These are phyloP conservation scores for Thermomyces lanuginosus DNA, from an alignment of 2,329 filamentous ascomycete genomes.

Conservation along the genomic window DNA sequence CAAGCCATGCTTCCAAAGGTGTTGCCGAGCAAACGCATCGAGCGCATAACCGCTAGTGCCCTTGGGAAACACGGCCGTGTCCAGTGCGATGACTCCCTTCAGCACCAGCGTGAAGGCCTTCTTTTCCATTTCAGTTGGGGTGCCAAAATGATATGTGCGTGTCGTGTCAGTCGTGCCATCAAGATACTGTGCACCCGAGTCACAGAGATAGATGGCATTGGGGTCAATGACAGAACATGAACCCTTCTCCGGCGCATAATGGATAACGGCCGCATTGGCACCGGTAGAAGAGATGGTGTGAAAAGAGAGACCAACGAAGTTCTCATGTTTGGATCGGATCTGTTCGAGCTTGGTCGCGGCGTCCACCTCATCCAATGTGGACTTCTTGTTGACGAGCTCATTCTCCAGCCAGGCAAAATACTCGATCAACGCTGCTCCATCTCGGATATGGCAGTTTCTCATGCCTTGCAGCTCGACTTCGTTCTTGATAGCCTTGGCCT, in stretches of 20 bases:
- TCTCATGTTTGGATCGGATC: constrained; percentile 41
- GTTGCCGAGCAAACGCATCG: constrained; percentile 74
- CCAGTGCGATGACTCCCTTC: constrained; percentile 83
- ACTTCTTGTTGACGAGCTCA: constrained; percentile 58
- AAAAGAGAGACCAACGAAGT: constrained; percentile 84
- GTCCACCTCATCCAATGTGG: constrained; percentile 66
- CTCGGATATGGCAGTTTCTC: constrained; percentile 82
- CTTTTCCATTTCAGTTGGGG: constrained; percentile 65
- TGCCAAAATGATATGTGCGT: constrained; percentile 78
- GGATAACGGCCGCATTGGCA: constrained; percentile 82
- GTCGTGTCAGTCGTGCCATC: constrained; percentile 96
- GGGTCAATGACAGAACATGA: constrained; percentile 73
- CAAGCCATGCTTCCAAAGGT: constrained; percentile 80
- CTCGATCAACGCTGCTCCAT: constrained; percentile 76
- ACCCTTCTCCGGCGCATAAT: constrained; percentile 78
- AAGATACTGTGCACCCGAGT: constrained; percentile 89
- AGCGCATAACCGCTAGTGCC: constrained; percentile 87
- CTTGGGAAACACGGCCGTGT: constrained; percentile 78
- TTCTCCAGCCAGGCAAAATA: constrained; percentile 97
- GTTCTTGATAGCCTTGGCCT: constrained; percentile 92
- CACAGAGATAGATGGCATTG: constrained; percentile 76
- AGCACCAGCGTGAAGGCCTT: constrained; percentile 87
- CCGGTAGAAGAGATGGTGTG: constrained; percentile 93
- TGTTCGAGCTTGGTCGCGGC: constrained; percentile 81
- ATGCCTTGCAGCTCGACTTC: constrained; percentile 78